A percentile compares a stretch with the other conserved stretches of the same genome.
Evolutionary conservation across 2,329 filamentous ascomycete species (phyloP).

Genomic region (Dothideomycetes sp.): DNA sequence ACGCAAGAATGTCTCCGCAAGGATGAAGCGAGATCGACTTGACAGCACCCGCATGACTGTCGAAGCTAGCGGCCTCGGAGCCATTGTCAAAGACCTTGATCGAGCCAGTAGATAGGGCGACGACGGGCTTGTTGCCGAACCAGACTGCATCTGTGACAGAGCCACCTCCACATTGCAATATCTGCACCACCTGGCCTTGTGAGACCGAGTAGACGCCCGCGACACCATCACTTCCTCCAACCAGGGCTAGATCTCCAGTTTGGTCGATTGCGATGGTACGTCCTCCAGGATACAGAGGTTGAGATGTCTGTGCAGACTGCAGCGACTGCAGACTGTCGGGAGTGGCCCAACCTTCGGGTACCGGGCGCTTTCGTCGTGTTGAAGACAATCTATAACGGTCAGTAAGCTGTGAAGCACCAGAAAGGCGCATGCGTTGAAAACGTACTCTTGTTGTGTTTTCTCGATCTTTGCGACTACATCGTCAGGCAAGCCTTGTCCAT

Average conservation of each 20-base stretch:
- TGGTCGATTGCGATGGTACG: conserved; percentile 49
- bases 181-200: conserved; percentile 63
- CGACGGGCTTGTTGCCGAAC: conserved; percentile 58
- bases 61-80: conserved; percentile 57
- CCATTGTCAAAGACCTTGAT: conserved; percentile 73
- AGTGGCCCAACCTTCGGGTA: conserved; percentile 78
- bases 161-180: conserved; percentile 53
- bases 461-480: conserved; percentile 65
- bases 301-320: conserved; percentile 43
- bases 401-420: conserved; percentile 19
- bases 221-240: conserved; percentile 66
- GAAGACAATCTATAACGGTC: conserved; percentile 60
- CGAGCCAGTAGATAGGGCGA: conserved; percentile 65
- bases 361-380: conserved; percentile 77
- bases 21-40: conserved; percentile 75
- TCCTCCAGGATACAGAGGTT: conserved; percentile 51
- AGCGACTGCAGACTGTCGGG: conserved; percentile 59
- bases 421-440: conserved; percentile 19
- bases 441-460: conserved; percentile 69
- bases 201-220: conserved; percentile 71
- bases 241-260: conserved; percentile 56
- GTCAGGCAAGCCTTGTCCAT: conserved; percentile 66
- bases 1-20: conserved; percentile 71
- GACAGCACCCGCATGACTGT: conserved; percentile 73
- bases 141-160: conserved; percentile 60